Conservation (phyloP, 2,329 filamentous ascomycete species). For the Metarhizium album region DNA sequence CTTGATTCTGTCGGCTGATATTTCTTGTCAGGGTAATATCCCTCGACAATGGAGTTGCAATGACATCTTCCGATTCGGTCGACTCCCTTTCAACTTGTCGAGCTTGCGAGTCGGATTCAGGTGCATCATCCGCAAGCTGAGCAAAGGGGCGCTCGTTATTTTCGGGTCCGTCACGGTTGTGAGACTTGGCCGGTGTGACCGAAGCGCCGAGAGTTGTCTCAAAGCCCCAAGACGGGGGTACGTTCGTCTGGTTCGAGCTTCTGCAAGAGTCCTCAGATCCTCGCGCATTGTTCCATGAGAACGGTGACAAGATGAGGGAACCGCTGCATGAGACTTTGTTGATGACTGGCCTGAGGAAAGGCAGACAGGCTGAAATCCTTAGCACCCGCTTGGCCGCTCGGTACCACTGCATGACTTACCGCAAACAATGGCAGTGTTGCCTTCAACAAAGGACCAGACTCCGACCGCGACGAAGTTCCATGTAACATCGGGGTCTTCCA, state of each 20-base stretch:
- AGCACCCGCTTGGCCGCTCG: background rate
- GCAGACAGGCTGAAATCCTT: background rate
- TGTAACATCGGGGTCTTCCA: conserved; percentile 17
- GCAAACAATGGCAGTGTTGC: conserved; percentile 28
- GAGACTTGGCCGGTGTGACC: background rate
- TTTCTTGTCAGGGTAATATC: background rate
- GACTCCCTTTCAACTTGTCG: background rate
- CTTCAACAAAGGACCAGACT: conserved; percentile 29
- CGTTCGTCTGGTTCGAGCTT: background rate
- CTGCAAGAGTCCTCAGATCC: background rate
- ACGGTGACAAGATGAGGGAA: background rate
- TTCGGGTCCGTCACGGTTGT: background rate
- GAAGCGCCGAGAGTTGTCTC: background rate
- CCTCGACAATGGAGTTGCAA: background rate
- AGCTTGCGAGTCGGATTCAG: background rate
- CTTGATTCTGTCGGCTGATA: background rate
- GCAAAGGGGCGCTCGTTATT: background rate
- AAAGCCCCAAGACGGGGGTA: background rate
- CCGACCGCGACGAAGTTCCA: conserved; percentile 21
- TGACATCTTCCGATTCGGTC: background rate
- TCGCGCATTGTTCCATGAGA: background rate
- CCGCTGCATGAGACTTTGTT: background rate
- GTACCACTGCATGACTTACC: conserved; percentile 1
- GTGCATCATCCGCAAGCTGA: background rate
- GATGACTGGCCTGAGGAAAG: background rate